These are phyloP conservation scores for Plantago coronopus DNA, from an alignment of 305 asterid genomes.

Conservation along the genomic window DNA sequence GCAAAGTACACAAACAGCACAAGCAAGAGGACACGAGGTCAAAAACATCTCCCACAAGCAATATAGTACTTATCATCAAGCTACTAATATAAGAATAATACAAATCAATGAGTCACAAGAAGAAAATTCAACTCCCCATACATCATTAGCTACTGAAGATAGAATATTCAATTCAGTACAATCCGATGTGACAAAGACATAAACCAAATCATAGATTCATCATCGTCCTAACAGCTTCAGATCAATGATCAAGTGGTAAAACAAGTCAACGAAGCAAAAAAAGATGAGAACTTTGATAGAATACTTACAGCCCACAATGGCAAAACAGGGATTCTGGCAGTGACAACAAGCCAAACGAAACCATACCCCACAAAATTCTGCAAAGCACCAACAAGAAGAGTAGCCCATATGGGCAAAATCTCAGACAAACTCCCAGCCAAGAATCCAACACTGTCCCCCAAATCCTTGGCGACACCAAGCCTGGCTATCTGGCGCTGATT, in stretches of 20 bases:
- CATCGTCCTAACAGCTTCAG: not conserved
- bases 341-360: slow-evolving; percentile 60
- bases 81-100: no score
- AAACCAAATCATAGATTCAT: not conserved
- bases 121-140: no score
- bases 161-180: not conserved
- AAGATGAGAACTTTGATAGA: not conserved
- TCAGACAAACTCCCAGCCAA: slow-evolving; percentile 51
- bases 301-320: slow-evolving; percentile 66
- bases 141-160: no score
- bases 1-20: not conserved
- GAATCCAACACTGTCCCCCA: slow-evolving; percentile 63
- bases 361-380: slow-evolving; percentile 64
- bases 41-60: slow-evolving; percentile 7
- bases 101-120: no score
- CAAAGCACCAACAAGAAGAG: slow-evolving; percentile 46
- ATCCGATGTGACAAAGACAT: no score
- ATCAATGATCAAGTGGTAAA: slow-evolving; percentile 2
- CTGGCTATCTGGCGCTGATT: slow-evolving; percentile 56
- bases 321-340: slow-evolving; percentile 41
- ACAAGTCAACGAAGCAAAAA: slow-evolving; percentile 19
- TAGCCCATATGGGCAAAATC: slow-evolving; percentile 53
- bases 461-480: slow-evolving; percentile 61
- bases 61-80: not conserved
- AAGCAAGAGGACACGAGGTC: not conserved